Evolutionary conservation across 176 grass and related monocot species (phyloP).

Genomic region (Eragrostis curvula): DNA sequence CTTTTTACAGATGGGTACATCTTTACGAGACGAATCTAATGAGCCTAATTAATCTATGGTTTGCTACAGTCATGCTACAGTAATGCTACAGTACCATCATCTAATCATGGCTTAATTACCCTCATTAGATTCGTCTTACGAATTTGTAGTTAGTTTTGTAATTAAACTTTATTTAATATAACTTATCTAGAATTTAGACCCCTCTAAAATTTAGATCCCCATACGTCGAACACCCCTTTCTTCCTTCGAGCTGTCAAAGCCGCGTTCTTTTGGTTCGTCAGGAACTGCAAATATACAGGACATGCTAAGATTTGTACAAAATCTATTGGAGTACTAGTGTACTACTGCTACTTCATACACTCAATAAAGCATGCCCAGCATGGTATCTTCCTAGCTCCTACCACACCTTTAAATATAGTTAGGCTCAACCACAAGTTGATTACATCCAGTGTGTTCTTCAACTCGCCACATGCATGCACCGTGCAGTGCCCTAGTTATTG

Average conservation of each 20-base stretch:
- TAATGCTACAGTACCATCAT: too few species aligned
- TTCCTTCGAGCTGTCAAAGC: neutral
- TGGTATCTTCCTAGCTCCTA: neutral
- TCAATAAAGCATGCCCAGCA: neutral
- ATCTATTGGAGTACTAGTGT: neutral
- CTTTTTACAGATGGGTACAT: too few species aligned
- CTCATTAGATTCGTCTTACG: too few species aligned
- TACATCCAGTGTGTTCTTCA: neutral
- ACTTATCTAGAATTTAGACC: too few species aligned
- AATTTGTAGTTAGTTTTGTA: too few species aligned
- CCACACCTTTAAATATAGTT: neutral
- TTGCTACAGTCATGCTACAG: too few species aligned
- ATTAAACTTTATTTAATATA: too few species aligned
- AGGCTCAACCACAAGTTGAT: neutral
- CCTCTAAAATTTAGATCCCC: too few species aligned
- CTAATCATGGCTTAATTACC: too few species aligned
- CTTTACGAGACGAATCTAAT: too few species aligned
- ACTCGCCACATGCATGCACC: slow-evolving; percentile 9
- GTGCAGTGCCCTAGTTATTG: neutral
- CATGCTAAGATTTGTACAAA: neutral
- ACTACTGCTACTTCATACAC: neutral
- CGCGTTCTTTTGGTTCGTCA: neutral
- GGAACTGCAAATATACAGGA: neutral
- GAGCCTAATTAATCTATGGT: too few species aligned
- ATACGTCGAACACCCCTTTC: too few species aligned